A percentile compares a stretch with the other conserved stretches of the same genome.
phyloP scores from a whole-genome alignment of 1,284 basidiomycete species.

The Fistulinella cinereoalba region DNA sequence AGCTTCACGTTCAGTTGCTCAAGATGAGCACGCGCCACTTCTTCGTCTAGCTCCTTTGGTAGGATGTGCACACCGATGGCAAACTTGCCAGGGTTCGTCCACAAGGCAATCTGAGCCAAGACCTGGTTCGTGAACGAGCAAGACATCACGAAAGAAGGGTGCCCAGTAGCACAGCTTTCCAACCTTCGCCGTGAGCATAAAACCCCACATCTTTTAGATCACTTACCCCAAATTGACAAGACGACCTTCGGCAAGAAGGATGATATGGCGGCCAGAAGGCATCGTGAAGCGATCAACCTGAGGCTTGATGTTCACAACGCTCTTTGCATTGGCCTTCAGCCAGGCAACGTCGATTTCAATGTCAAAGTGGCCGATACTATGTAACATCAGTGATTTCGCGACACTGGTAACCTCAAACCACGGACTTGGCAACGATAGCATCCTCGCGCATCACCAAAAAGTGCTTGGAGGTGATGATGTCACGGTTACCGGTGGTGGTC shows the following conservation, averaged over 20 bases:
- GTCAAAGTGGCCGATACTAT: constrained; percentile 96
- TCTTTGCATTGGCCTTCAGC: constrained; percentile 92
- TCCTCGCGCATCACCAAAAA: constrained; percentile 96
- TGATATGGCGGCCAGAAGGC: constrained; percentile 87
- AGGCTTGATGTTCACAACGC: constrained; percentile 93
- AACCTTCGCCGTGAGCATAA: constrained; percentile 4
- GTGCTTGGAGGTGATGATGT: constrained; percentile 94
- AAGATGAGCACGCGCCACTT: constrained; percentile 96
- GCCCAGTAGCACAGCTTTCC: constrained; percentile 77
- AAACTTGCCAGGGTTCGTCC: constrained; percentile 90
- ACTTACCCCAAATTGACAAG: constrained; percentile 96
- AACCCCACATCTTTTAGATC: background rate
- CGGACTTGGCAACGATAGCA: constrained; percentile 96
- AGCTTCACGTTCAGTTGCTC: constrained; percentile 92
- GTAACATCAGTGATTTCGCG: constrained; percentile 22
- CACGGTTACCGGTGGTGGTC: constrained; percentile 98
- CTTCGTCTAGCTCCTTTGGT: constrained; percentile 97
- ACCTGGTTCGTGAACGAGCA: constrained; percentile 99
- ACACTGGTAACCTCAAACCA: constrained; percentile 9
- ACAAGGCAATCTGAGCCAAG: constrained; percentile 97
- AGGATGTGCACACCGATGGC: constrained; percentile 94
- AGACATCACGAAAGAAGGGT: constrained; percentile 98
- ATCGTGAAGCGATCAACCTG: constrained; percentile 99
- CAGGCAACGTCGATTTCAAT: constrained; percentile 99
- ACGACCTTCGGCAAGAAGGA: constrained; percentile 97